phyloP scores from a whole-genome alignment of 345 rosid genomes.

The Eucalyptus virginea region DNA sequence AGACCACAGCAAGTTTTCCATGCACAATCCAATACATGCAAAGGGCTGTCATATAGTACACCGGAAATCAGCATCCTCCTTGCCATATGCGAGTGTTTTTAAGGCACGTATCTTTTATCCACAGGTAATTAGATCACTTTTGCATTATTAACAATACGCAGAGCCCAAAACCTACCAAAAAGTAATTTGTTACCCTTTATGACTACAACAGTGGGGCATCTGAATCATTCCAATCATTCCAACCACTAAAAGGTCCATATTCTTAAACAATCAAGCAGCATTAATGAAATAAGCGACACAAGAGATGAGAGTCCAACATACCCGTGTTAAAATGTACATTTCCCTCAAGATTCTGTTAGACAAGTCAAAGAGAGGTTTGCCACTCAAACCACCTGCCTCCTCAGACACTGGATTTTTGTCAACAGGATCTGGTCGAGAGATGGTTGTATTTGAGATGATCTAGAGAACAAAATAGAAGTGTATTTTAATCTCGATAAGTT shows the following conservation, averaged over 20 bases:
- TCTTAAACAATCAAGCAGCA: not conserved
- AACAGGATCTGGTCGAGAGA: conserved; percentile 74
- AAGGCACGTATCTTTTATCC: not conserved
- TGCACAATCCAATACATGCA: not conserved
- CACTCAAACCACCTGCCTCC: conserved; percentile 91
- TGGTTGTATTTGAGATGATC: conserved; percentile 92
- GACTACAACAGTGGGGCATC: not conserved
- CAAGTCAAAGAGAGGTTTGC: conserved; percentile 69
- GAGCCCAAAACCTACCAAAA: not conserved
- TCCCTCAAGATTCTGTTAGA: conserved; percentile 77
- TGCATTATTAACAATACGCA: not conserved
- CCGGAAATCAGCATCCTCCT: not conserved
- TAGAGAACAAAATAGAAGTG: not conserved
- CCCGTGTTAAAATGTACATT: conserved; percentile 90
- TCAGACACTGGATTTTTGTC: conserved; percentile 37
- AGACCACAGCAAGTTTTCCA: not conserved
- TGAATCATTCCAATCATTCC: not conserved
- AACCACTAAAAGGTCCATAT: not conserved
- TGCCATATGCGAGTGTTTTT: not conserved
- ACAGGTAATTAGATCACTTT: not conserved
- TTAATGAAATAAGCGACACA: not conserved
- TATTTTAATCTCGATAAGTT: not conserved
- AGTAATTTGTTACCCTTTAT: not conserved
- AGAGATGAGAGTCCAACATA: conserved; percentile 14
- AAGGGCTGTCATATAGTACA: not conserved